Percentiles rank a stretch among this genome's conserved stretches.
These are phyloP conservation scores for Pichia sp. DNA, from an alignment of 1,139 yeast species.

Conservation along the genomic window DNA sequence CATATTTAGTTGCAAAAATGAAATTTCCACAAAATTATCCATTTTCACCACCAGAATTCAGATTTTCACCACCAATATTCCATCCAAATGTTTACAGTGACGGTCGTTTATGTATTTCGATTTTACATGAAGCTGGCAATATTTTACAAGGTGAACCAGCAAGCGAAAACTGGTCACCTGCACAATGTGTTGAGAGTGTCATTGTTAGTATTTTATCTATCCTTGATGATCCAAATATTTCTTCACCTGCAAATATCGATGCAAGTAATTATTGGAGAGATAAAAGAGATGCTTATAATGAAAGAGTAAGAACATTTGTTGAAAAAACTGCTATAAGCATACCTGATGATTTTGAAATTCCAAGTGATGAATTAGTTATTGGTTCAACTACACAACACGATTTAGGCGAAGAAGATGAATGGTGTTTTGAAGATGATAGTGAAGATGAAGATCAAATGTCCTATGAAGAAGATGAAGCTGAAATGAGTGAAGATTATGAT, in stretches of 20 bases:
- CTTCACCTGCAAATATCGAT: slow-evolving; percentile 93
- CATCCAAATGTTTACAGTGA: slow-evolving; percentile 94
- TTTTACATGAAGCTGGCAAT: slow-evolving; percentile 79
- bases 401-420: slow-evolving; percentile 31
- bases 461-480: slow-evolving; percentile 37
- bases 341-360: slow-evolving; percentile 82
- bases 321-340: slow-evolving; percentile 78
- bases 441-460: slow-evolving; percentile 26
- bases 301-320: slow-evolving; percentile 74
- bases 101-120: slow-evolving; percentile 88
- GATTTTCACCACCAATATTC: slow-evolving; percentile 90
- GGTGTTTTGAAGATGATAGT: slow-evolving; percentile 22
- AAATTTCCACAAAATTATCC: slow-evolving; percentile 89
- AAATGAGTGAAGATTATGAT: slow-evolving; percentile 33
- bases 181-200: slow-evolving; percentile 89
- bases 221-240: slow-evolving; percentile 84
- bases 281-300: slow-evolving; percentile 69
- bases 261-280: slow-evolving; percentile 90
- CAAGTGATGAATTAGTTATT: slow-evolving; percentile 28
- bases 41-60: slow-evolving; percentile 81
- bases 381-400: slow-evolving; percentile 19
- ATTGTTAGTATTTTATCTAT: slow-evolving; percentile 83
- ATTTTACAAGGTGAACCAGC: slow-evolving; percentile 88
- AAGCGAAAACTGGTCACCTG: slow-evolving; percentile 93
- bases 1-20: slow-evolving; percentile 94